Base-by-base conservation (phyloP, 352 stramenopile species). In the Phytophthora ohioensis region DNA sequence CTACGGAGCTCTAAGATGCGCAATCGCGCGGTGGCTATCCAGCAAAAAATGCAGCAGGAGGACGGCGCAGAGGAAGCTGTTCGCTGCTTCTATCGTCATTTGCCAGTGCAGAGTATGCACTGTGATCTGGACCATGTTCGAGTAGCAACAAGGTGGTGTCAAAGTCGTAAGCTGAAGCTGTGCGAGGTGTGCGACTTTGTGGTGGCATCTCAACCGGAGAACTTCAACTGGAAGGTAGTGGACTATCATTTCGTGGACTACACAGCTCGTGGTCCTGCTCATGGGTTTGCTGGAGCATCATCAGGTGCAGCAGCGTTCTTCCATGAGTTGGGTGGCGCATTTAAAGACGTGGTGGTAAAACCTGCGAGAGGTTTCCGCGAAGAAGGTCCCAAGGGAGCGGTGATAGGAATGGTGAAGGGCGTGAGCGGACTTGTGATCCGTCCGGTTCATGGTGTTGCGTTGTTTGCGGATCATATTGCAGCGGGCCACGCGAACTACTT, bases 41-140 rank as follows among this genome's bases (percentile, higher is more conserved):
- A 87, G 30, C 57, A 79, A 2, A 64, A 78, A 62, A 94, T 98
- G 85, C 62, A 79, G 30, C 21, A 51, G 10, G 93, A 98, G 69
- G 82, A 98, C 75, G 92, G 93, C 15, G 87, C 95, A 2, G 71
- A 80, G n/a, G 76, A 78, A 56, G 94, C 91, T 0, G 81, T 98
- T 7, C 54, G 88, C 27, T 79, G 83, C 43, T 98, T 98, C 69
- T 95, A 96, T 41, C 76, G 78, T 6, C 73, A 91, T 52, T 72
- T 98, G 38, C 93, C 92, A 1, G 11, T 93, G 13, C 72, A 97
- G 34, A 78, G 78, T 47, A 98, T 98, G 93, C 68, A 79, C 7
- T 98, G 94, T 56, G 87, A 90, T 38, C 41, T 91, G 15, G 76
- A 78, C 21, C 60, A 73, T 32, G 70, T 59, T 10, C 71, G 76